These are phyloP conservation scores for Xylariomycetidae sp. DNA, from an alignment of 2,329 filamentous ascomycete genomes.

Conservation along the genomic window DNA sequence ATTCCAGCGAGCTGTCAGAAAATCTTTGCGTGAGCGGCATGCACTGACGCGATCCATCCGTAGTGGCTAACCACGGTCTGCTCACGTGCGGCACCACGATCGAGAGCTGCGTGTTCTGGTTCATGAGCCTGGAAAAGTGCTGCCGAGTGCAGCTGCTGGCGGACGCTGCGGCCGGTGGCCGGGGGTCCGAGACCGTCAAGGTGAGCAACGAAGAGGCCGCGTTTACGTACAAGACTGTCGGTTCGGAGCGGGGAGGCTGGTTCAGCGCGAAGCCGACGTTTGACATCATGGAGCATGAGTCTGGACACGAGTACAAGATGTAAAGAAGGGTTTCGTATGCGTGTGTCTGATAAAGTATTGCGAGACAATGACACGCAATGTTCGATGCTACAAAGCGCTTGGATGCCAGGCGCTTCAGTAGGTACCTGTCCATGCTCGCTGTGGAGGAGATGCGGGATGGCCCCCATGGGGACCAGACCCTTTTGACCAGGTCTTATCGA, in stretches of 20 bases:
- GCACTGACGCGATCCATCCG: no score
- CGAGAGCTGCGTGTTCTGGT: conserved; percentile 49
- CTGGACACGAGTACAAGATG: conserved; percentile 19
- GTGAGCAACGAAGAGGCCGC: conserved; percentile 62
- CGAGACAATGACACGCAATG: no score
- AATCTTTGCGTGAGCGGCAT: no score
- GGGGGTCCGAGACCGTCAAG: conserved; percentile 58
- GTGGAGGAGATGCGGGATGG: no score
- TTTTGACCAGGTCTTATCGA: no score
- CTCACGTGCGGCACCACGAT: conserved; percentile 44
- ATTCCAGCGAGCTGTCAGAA: no score
- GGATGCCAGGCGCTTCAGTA: no score
- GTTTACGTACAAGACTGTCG: conserved; percentile 62
- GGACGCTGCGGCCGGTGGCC: conserved; percentile 54
- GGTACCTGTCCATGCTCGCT: no score
- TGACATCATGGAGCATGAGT: conserved; percentile 42
- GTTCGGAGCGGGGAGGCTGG: conserved; percentile 56
- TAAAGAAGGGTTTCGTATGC: no score
- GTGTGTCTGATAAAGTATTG: no score
- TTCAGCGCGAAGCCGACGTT: conserved; percentile 68
- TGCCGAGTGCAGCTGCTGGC: conserved; percentile 45
- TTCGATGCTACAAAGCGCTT: no score
- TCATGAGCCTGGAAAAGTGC: conserved; percentile 43
- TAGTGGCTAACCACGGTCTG: conserved; percentile 51
- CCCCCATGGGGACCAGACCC: no score